Evolutionary conservation across 2,329 filamentous ascomycete species (phyloP).

Genomic region (Seiridium unicorne): DNA sequence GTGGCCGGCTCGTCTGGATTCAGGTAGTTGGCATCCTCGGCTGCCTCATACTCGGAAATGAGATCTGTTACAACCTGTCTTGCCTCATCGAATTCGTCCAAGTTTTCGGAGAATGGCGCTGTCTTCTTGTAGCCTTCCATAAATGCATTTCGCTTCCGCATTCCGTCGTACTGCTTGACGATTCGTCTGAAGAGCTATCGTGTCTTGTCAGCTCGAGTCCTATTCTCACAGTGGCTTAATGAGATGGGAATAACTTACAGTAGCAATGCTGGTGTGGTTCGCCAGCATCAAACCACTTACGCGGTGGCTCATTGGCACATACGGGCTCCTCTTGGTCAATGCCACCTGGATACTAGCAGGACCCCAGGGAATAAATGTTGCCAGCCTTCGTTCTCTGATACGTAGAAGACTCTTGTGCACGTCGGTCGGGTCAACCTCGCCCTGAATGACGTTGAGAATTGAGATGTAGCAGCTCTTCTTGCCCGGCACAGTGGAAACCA

Average conservation of each 20-base stretch:
- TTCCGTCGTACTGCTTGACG: slow-evolving; percentile 84
- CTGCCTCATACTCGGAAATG: slow-evolving; percentile 93
- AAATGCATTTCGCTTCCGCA: slow-evolving; percentile 96
- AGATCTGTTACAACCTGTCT: slow-evolving; percentile 87
- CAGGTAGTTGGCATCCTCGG: slow-evolving; percentile 86
- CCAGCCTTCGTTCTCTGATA: slow-evolving; percentile 89
- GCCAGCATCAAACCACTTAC: slow-evolving; percentile 97
- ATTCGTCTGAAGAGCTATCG: slow-evolving; percentile 84
- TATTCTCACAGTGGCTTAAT: not conserved
- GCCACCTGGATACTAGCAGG: slow-evolving; percentile 97
- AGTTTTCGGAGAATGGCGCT: slow-evolving; percentile 84
- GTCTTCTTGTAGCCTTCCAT: slow-evolving; percentile 96
- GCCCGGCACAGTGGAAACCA: slow-evolving; percentile 93
- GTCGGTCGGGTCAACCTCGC: slow-evolving; percentile 96
- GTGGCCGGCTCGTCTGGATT: slow-evolving; percentile 64
- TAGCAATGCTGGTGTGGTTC: slow-evolving; percentile 96
- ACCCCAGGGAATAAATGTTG: slow-evolving; percentile 97
- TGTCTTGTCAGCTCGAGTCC: not conserved
- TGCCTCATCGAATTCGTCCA: slow-evolving; percentile 94
- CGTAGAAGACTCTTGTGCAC: slow-evolving; percentile 97
- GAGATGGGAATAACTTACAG: slow-evolving; percentile 46
- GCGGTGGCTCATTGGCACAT: slow-evolving; percentile 88
- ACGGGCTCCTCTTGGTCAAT: slow-evolving; percentile 92
- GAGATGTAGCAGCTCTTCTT: slow-evolving; percentile 99
- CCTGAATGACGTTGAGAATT: slow-evolving; percentile 98